Evolutionary conservation across 805 yeast species (phyloP).

Genomic region (Cyberlindnera maclurae): DNA sequence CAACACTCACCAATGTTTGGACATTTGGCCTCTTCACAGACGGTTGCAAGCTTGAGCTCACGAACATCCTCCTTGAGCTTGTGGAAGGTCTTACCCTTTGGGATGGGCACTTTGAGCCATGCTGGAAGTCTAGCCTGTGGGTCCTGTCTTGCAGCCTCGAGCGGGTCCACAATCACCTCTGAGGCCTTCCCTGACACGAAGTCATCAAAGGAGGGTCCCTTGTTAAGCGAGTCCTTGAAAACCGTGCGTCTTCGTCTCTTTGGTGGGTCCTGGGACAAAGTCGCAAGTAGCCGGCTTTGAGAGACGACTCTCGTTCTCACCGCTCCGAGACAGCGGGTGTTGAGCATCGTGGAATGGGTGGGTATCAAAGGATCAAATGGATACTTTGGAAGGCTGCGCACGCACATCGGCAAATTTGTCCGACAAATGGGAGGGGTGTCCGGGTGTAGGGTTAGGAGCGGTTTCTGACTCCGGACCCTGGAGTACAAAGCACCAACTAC

Average conservation of each 20-base stretch:
- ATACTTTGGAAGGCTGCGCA: too few relatives aligned
- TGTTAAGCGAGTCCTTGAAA: constrained; percentile 62
- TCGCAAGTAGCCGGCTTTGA: not conserved
- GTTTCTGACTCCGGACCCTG: too few relatives aligned
- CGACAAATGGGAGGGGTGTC: too few relatives aligned
- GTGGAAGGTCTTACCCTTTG: constrained; percentile 84
- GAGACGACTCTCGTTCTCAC: too few relatives aligned
- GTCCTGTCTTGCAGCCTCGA: constrained; percentile 63
- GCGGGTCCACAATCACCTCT: constrained; percentile 58
- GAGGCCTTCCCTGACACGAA: constrained; percentile 79
- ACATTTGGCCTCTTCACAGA: constrained; percentile 97
- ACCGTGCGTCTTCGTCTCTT: constrained; percentile 46
- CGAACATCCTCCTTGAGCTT: constrained; percentile 79
- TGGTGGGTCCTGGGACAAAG: constrained; percentile 1
- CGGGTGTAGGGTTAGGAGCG: too few relatives aligned
- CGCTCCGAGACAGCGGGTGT: too few relatives aligned
- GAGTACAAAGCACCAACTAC: too few relatives aligned
- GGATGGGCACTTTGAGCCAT: constrained; percentile 95
- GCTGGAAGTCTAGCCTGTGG: constrained; percentile 71
- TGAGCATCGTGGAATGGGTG: too few relatives aligned
- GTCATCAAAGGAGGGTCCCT: constrained; percentile 93
- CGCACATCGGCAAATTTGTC: too few relatives aligned
- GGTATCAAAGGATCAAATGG: too few relatives aligned
- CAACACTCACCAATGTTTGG: constrained; percentile 99
- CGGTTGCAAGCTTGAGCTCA: constrained; percentile 87